phyloP scores from a whole-genome alignment of 2,329 filamentous ascomycete genomes.

The Pseudogymnoascus sp. region DNA sequence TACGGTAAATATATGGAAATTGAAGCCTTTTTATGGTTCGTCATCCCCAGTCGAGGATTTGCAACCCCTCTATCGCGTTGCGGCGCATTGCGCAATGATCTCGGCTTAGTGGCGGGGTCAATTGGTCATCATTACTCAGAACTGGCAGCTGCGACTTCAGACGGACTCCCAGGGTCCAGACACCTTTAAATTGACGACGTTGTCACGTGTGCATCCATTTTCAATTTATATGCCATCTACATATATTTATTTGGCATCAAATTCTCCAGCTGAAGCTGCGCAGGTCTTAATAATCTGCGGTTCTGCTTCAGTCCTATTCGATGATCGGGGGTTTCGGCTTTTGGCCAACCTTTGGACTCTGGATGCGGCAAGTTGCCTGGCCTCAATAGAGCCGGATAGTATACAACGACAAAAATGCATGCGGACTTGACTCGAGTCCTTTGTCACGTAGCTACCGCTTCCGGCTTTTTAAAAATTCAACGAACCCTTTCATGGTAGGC shows the following conservation, averaged over 20 bases:
- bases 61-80: not conserved
- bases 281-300: not conserved
- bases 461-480: not conserved
- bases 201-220: not conserved
- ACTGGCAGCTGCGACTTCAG: not conserved
- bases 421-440: not conserved
- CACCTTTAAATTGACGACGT: conserved; percentile 1
- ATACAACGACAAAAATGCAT: not conserved
- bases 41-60: not conserved
- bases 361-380: not conserved
- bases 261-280: not conserved
- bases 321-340: not conserved
- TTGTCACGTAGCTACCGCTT: not conserved
- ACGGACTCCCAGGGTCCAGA: not conserved
- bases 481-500: not conserved
- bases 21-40: not conserved
- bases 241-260: not conserved
- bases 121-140: conserved; percentile 1
- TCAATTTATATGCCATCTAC: not conserved
- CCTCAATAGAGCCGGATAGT: not conserved
- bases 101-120: not conserved
- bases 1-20: not conserved
- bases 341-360: not conserved
- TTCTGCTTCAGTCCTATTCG: not conserved
- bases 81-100: not conserved